Percentiles rank a stretch among this genome's conserved stretches.
phyloP scores from a whole-genome alignment of 1,284 basidiomycete genomes.

The Cryptococcus maquisensis region DNA sequence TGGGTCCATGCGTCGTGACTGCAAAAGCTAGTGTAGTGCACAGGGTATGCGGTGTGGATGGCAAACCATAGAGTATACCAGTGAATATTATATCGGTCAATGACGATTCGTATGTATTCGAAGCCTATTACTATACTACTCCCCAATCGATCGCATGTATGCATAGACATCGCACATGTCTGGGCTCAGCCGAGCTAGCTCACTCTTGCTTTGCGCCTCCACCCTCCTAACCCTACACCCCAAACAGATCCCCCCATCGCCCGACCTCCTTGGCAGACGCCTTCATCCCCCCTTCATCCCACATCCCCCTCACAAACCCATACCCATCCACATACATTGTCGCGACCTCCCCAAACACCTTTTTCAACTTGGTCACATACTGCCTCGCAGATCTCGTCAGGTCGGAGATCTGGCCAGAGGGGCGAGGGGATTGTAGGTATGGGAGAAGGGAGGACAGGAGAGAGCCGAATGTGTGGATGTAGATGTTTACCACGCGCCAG shows the following conservation, averaged over 20 bases:
- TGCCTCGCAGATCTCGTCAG: slow-evolving; percentile 21
- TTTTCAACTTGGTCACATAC: slow-evolving; percentile 35
- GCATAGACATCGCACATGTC: no score
- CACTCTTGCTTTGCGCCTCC: no score
- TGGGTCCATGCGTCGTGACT: no score
- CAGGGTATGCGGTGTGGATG: no score
- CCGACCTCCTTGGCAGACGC: slow-evolving; percentile 28
- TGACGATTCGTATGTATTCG: no score
- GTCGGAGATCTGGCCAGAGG: slow-evolving; percentile 7
- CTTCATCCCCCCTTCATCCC: slow-evolving; percentile 35
- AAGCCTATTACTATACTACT: no score
- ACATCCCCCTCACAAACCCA: slow-evolving; percentile 31
- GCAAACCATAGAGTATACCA: no score
- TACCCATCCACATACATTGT: slow-evolving; percentile 32
- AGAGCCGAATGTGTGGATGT: slow-evolving; percentile 20
- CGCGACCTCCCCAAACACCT: slow-evolving; percentile 37
- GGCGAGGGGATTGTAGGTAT: slow-evolving; percentile 4
- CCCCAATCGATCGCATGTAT: no score
- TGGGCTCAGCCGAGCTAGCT: no score
- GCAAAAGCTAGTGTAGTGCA: no score
- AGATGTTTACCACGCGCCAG: slow-evolving; percentile 20
- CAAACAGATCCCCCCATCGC: slow-evolving; percentile 31
- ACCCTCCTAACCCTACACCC: no score
- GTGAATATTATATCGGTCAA: no score
- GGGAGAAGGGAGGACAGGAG: slow-evolving; percentile 19